These are phyloP conservation scores for Stagonosporopsis vannaccii DNA, from an alignment of 2,329 filamentous ascomycete genomes.

Conservation along the genomic window DNA sequence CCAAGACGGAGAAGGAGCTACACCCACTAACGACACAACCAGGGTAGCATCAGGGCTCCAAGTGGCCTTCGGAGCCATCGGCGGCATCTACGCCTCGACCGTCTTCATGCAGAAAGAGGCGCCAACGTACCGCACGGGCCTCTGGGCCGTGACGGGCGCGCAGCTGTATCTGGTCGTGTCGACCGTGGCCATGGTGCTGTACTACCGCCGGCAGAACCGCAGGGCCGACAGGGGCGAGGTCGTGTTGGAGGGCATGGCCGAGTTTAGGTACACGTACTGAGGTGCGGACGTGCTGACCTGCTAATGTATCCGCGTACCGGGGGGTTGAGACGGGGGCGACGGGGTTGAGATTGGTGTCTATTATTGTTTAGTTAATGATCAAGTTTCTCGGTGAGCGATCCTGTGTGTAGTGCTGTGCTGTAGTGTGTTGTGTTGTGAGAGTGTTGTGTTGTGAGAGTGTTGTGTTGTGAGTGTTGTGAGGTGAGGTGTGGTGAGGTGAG, in stretches of 20 bases:
- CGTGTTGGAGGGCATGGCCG: constrained; percentile 21
- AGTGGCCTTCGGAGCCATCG: constrained; percentile 42
- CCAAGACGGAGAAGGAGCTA: too few species aligned
- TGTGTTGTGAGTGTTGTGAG: too few species aligned
- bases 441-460: too few species aligned
- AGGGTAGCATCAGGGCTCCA: constrained; percentile 41
- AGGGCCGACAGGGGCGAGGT: constrained; percentile 23
- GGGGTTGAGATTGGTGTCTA: too few species aligned
- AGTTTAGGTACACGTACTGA: constrained; percentile 27
- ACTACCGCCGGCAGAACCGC: constrained; percentile 21
- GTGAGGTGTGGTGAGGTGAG: too few species aligned
- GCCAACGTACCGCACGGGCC: constrained; percentile 32
- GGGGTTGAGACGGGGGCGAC: too few species aligned
- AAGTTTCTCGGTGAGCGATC: too few species aligned
- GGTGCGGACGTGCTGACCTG: background rate
- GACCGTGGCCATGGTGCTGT: background rate
- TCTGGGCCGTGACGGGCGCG: constrained; percentile 34
- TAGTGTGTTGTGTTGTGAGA: too few species aligned
- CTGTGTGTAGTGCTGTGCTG: too few species aligned
- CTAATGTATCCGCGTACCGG: too few species aligned
- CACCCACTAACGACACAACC: constrained; percentile 4
- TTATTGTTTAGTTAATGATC: too few species aligned
- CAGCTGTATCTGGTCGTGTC: constrained; percentile 27
- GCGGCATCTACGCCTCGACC: constrained; percentile 40
- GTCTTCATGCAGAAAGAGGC: constrained; percentile 41